These are phyloP conservation scores for Tricholoma hemisulphureum DNA, from an alignment of 768 basidiomycete species.

Conservation along the genomic window DNA sequence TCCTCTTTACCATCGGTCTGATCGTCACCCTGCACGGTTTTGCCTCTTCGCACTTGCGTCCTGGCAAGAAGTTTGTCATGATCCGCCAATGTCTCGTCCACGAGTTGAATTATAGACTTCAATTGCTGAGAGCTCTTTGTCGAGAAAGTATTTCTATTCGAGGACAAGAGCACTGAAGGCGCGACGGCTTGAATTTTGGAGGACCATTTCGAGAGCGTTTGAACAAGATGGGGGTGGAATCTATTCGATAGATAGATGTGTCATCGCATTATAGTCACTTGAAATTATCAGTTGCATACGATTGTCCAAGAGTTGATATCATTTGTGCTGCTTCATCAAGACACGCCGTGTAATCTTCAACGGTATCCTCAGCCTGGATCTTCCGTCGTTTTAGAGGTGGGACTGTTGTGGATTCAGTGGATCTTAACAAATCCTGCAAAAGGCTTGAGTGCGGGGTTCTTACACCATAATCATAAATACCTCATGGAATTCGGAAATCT, in stretches of 20 bases:
- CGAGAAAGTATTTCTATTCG: slow-evolving; percentile 68
- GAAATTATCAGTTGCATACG: slow-evolving; percentile 37
- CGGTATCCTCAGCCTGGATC: slow-evolving; percentile 31
- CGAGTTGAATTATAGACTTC: slow-evolving; percentile 69
- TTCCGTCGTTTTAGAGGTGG: slow-evolving; percentile 61
- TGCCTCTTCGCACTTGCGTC: slow-evolving; percentile 57
- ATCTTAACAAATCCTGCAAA: slow-evolving; percentile 41
- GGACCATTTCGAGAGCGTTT: slow-evolving; percentile 92
- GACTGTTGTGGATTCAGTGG: slow-evolving; percentile 45
- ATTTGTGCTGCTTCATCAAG: slow-evolving; percentile 44
- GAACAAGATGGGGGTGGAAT: slow-evolving; percentile 65
- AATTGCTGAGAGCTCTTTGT: slow-evolving; percentile 49
- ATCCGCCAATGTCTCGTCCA: slow-evolving; percentile 70
- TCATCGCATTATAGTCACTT: neutral
- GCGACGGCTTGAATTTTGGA: slow-evolving; percentile 92
- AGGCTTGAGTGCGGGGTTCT: neutral
- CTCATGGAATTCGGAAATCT: slow-evolving; percentile 68
- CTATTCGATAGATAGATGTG: slow-evolving; percentile 26
- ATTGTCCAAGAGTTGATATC: slow-evolving; percentile 46
- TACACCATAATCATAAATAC: slow-evolving; percentile 32
- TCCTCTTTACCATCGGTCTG: slow-evolving; percentile 28
- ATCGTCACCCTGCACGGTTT: slow-evolving; percentile 42
- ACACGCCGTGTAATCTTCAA: slow-evolving; percentile 32
- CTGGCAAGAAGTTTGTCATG: slow-evolving; percentile 57
- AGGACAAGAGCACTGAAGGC: slow-evolving; percentile 69